Conservation (phyloP, 176 grass and related monocot genomes). For the Aegilops longissima region DNA sequence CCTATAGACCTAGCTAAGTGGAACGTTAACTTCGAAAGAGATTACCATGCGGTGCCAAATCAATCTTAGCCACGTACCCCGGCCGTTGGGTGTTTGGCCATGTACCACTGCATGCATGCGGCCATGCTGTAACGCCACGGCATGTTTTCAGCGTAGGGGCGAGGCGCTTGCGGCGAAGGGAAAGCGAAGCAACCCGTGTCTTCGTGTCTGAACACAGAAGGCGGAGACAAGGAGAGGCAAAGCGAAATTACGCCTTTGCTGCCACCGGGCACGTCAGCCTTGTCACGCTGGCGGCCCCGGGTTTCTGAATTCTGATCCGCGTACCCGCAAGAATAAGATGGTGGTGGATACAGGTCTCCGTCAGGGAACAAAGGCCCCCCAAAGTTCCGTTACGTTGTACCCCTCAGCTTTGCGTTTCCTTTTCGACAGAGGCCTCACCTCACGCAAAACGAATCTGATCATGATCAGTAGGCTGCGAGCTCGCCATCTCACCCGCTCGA, state of each 20-base stretch:
- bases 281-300: no score
- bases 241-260: neutral
- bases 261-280: no score
- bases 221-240: neutral
- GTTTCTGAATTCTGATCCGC: neutral
- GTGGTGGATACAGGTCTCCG: constrained; percentile 44
- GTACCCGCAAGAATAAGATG: neutral
- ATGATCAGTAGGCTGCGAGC: neutral
- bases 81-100: neutral
- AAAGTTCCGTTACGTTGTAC: neutral
- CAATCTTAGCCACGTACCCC: no score
- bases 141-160: neutral
- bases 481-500: neutral
- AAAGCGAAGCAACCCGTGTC: neutral
- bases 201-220: neutral
- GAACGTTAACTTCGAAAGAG: neutral
- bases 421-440: neutral
- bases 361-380: neutral
- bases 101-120: neutral
- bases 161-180: neutral
- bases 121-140: neutral
- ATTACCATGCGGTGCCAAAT: no score
- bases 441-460: constrained; percentile 3
- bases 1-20: neutral
- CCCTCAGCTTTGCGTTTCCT: neutral